Percentiles rank a stretch among this genome's conserved stretches.
Evolutionary conservation across 148 eudicot species (phyloP).

Genomic region (Spergularia marina): DNA sequence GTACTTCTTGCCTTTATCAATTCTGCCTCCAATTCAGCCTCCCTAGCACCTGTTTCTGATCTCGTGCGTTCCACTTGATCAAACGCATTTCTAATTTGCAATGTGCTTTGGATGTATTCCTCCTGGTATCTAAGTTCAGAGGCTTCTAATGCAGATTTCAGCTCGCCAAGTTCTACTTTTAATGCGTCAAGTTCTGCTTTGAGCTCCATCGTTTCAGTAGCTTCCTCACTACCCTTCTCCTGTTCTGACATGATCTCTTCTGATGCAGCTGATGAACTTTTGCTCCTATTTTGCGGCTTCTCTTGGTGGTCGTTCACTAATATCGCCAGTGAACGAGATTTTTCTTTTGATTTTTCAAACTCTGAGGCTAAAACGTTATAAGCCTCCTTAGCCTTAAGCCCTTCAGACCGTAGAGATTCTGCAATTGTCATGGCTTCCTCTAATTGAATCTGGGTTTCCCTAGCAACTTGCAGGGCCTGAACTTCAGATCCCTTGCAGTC

Average conservation of each 20-base stretch:
- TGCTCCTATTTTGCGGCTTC: conserved; percentile 19
- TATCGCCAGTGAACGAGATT: conserved; percentile 45
- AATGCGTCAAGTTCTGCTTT: conserved; percentile 48
- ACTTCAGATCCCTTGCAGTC: conserved; percentile 59
- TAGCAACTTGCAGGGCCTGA: conserved; percentile 45
- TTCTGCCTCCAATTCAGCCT: conserved; percentile 46
- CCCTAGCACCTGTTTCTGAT: conserved; percentile 48
- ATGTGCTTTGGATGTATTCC: conserved; percentile 64
- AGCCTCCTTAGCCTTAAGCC: conserved; percentile 46
- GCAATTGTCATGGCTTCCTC: conserved; percentile 51
- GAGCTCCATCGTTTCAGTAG: conserved; percentile 33
- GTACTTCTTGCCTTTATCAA: conserved; percentile 38
- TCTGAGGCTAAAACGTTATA: conserved; percentile 44
- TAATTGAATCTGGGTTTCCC: conserved; percentile 49
- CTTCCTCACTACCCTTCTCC: conserved; percentile 21
- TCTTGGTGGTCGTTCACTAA: conserved; percentile 45
- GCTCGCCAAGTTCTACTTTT: conserved; percentile 44
- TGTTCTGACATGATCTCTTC: neutral
- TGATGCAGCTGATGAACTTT: conserved; percentile 19
- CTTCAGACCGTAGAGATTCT: conserved; percentile 46
- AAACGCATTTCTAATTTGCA: conserved; percentile 69
- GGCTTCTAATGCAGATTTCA: conserved; percentile 57
- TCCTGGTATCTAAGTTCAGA: conserved; percentile 67
- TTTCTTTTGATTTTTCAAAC: conserved; percentile 58
- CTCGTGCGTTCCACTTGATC: conserved; percentile 60